Evolutionary conservation across 148 eudicot species (phyloP), one percentile per base, ranked within the genome.

Genomic region (Polygonum maritimum): DNA sequence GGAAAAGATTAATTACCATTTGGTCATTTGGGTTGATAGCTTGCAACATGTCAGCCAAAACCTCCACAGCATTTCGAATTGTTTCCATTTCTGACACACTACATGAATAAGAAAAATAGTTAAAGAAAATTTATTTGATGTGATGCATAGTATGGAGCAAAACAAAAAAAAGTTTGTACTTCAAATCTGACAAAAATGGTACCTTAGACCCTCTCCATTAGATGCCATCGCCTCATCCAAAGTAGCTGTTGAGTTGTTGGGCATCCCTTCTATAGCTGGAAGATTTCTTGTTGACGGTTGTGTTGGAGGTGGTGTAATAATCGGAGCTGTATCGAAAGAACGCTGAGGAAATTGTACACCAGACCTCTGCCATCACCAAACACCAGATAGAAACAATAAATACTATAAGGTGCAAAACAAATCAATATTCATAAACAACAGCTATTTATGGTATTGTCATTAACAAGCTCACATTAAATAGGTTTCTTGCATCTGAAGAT

Each of bases 171-270:
- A 4, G 48, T 40, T 71, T 18, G 48, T 14, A 71, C 7, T 40
- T 71, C 21, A 60, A 67, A 67, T 72, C 18, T 22, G 15, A n/a
- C n/a, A 19, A 36, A 36, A 39, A 36, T 45, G 73, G 76, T 48
- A 92, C 98, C 98, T 95, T 78, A 95, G 80, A 75, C 78, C 84
- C 79, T 85, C 95, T 26, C 79, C 79, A 48, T 92, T 93, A 77
- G 92, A 84, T 67, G 88, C 90, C 97, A 90, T 90, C 39, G 96
- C 98, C 88, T 90, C 91, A 81, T 92, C 96, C 78, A 95, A 91
- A 80, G 91, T 85, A 12, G 82, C 83, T 9, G 97, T 81, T 78
- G 98, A 88, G 82, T 86, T 87, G 58, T 77, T 76, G 65, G 97
- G 94, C 96, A 89, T 87, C 76, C 98, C 97, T 77, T 83, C 85